These are phyloP conservation scores for Chytriomyces sp. DNA, from an alignment of 192 early-diverging fungal genomes.

Conservation along the genomic window DNA sequence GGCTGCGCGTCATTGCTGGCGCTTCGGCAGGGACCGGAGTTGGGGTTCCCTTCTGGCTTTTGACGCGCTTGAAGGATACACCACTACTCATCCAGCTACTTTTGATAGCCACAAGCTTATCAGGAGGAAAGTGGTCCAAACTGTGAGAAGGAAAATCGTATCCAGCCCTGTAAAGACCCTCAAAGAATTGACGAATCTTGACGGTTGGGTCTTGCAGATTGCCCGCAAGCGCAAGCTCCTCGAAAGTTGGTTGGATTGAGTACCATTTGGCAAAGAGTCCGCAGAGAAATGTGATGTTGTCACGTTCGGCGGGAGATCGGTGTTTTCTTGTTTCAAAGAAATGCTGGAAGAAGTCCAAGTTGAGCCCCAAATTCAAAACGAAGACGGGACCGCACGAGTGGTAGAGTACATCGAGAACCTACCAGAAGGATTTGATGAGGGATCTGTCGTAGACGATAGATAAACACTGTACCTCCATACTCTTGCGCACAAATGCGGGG, in stretches of 20 bases:
- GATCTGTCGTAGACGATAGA: too few relatives aligned
- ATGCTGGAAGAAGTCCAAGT: slow-evolving; percentile 9
- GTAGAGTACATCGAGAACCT: slow-evolving; percentile 12
- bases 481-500: background rate
- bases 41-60: too few relatives aligned
- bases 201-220: background rate
- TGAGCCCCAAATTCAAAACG: slow-evolving; percentile 1
- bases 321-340: slow-evolving; percentile 10
- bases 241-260: background rate
- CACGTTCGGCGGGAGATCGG: background rate
- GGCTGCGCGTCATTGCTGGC: too few relatives aligned
- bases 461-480: too few relatives aligned
- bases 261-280: slow-evolving; percentile 20
- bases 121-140: background rate
- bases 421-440: too few relatives aligned
- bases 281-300: background rate
- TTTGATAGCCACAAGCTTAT: background rate
- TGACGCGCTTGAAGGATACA: too few relatives aligned
- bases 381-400: background rate
- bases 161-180: background rate
- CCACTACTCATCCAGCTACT: too few relatives aligned
- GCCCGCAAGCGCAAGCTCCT: background rate
- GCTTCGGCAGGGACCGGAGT: too few relatives aligned
- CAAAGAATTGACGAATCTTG: slow-evolving; percentile 6
- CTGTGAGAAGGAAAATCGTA: slow-evolving; percentile 5